These are phyloP conservation scores for Aspergillus uvarum DNA, from an alignment of 2,329 filamentous ascomycete genomes.

Conservation along the genomic window DNA sequence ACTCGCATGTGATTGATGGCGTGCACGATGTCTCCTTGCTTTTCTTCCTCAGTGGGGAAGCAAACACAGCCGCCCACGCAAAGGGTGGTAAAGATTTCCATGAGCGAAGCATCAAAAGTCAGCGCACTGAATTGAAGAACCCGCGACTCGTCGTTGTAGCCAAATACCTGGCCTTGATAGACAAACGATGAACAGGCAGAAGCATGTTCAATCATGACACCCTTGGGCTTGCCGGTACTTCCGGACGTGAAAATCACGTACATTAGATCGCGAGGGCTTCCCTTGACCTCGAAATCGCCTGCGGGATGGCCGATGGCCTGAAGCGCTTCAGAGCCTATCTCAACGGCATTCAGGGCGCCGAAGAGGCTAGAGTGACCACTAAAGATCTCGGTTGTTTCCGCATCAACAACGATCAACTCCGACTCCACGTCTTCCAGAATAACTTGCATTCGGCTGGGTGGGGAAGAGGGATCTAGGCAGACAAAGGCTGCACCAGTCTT, in stretches of 20 bases:
- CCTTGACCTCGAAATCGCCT: neutral
- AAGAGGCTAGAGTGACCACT: neutral
- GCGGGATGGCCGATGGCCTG: neutral
- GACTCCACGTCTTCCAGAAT: neutral
- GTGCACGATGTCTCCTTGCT: conserved; percentile 45
- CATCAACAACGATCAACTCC: neutral
- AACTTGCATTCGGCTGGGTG: neutral
- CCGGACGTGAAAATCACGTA: conserved; percentile 9
- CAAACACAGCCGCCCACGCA: conserved; percentile 56
- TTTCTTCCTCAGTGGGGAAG: conserved; percentile 48
- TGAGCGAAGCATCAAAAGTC: conserved; percentile 49
- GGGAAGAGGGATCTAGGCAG: neutral
- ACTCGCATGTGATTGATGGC: conserved; percentile 50
- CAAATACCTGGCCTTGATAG: neutral
- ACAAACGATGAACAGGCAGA: neutral
- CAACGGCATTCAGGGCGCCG: neutral
- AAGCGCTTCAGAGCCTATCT: neutral
- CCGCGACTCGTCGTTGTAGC: neutral
- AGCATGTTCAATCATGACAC: conserved; percentile 7
- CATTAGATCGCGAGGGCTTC: neutral
- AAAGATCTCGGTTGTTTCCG: neutral
- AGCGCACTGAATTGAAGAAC: neutral
- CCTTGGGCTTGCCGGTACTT: conserved; percentile 7
- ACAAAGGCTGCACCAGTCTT: conserved; percentile 7
- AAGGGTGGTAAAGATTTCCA: conserved; percentile 53